Evolutionary conservation across 345 rosid species (phyloP), one percentile per base, ranked within the genome.

Genomic region (Gossypium mustelinum): DNA sequence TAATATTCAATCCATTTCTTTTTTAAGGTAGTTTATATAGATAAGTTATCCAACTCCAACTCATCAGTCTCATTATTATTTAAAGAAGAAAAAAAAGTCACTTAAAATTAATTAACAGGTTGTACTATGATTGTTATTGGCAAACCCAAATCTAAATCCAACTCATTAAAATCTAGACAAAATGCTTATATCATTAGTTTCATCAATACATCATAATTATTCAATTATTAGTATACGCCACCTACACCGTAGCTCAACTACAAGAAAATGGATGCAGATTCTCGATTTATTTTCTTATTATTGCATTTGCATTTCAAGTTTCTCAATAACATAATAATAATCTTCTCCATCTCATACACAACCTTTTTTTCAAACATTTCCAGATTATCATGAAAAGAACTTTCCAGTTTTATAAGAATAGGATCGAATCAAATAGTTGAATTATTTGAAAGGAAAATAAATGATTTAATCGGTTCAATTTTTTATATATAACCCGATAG

Each of bases 111-210:
- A 67, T 50, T 22, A 25, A 27, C 72, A 68, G 59, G 72, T 50
- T 68, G 72, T 68, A 68, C 8, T 8, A 3, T 68, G 44, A 47
- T 68, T 4, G 14, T 68, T 16, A 25, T 68, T 68, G 50, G 72
- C 22, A 27, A 14, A 68, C 72, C 58, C 44, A 50, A 50, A 68
- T 68, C 43, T 50, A 50, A 68, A 50, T 68, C 58, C 72, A 68
- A 68, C 72, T 68, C 59, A 68, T 47, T 41, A 68, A 50, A 68
- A 7, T 48, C 17, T 24, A 48, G 13, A 24, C 20, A 48, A 48
- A 48, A 67, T 24, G 20, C 72, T 20, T 22, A 50, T 16, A 61
- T 61, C 6, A 45, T 67, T 47, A 12, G 4, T 14, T 20, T 65
- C 14, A 20, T 47, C 12, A 67, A 2, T 24, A 22, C 2, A 67